A percentile compares a stretch with the other conserved stretches of the same genome.
phyloP scores from a whole-genome alignment of 352 stramenopile genomes.

The Phytophthora nicotianae region DNA sequence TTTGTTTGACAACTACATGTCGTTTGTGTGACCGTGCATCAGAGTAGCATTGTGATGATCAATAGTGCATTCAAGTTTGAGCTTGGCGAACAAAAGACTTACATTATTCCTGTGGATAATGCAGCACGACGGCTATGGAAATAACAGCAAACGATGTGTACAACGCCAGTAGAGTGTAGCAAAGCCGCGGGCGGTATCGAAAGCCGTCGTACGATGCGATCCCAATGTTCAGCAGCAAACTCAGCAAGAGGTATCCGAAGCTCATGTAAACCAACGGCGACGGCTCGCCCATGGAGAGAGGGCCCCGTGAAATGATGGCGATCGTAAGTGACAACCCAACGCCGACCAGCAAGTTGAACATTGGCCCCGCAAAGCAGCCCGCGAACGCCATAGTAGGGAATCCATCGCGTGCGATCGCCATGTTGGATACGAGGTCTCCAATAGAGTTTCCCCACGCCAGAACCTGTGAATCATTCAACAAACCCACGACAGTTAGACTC shows the following conservation, averaged over 20 bases:
- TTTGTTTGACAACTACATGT: neutral
- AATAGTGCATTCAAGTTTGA: neutral
- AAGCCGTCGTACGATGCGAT: constrained; percentile 64
- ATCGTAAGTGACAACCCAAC: constrained; percentile 73
- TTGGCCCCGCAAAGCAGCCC: constrained; percentile 80
- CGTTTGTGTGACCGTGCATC: too few species aligned
- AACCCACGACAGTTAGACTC: constrained; percentile 15
- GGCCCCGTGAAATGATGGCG: constrained; percentile 55
- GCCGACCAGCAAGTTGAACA: constrained; percentile 82
- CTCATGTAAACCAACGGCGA: constrained; percentile 70
- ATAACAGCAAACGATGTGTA: constrained; percentile 72
- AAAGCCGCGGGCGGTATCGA: constrained; percentile 60
- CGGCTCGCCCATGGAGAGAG: constrained; percentile 57
- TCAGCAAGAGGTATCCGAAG: constrained; percentile 69
- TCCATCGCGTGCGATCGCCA: constrained; percentile 75
- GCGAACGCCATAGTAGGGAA: constrained; percentile 87
- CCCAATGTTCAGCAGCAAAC: constrained; percentile 69
- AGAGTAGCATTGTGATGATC: neutral
- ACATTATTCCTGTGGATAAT: constrained; percentile 36
- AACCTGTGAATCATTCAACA: constrained; percentile 43
- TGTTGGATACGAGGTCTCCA: constrained; percentile 80
- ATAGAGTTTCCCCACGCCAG: constrained; percentile 84
- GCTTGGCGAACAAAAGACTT: neutral
- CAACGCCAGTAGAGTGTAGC: constrained; percentile 60
- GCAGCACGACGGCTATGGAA: constrained; percentile 60